Evolutionary conservation across 2,329 filamentous ascomycete species (phyloP).

Genomic region (Nemania sp.): DNA sequence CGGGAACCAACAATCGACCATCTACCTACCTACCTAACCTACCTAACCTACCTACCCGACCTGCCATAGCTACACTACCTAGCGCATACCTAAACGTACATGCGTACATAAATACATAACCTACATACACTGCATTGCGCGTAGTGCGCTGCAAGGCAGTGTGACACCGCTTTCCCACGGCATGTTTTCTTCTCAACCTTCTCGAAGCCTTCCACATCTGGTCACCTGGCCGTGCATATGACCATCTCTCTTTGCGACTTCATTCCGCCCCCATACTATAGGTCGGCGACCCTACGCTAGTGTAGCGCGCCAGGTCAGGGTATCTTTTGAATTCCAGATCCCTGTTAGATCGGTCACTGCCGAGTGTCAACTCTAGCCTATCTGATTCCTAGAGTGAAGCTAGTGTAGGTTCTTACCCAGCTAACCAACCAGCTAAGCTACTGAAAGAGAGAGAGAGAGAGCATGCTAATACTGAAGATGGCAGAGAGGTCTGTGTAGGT

Average conservation of each 20-base stretch:
- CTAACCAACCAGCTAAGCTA: neutral
- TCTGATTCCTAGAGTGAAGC: neutral
- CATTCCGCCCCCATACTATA: conserved; percentile 33
- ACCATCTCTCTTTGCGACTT: conserved; percentile 41
- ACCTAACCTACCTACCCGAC: neutral
- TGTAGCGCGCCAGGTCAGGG: conserved; percentile 19
- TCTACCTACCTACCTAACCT: no score
- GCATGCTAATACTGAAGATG: neutral
- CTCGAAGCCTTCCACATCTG: conserved; percentile 50
- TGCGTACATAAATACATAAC: neutral
- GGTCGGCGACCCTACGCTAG: conserved; percentile 28
- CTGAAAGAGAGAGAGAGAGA: no score
- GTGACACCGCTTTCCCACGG: conserved; percentile 46
- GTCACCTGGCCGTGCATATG: conserved; percentile 45
- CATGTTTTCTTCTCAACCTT: conserved; percentile 44
- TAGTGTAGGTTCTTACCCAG: no score
- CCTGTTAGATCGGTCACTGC: conserved; percentile 35
- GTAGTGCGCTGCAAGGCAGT: conserved; percentile 38
- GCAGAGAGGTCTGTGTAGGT: neutral
- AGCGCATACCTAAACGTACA: no score
- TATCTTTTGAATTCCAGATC: conserved; percentile 30
- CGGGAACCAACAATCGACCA: conserved; percentile 24
- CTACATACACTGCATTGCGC: conserved; percentile 1
- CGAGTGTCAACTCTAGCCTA: conserved; percentile 20
- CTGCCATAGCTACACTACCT: conserved; percentile 7